Conservation (phyloP, 768 basidiomycete species). For the Amanita thiersii region DNA sequence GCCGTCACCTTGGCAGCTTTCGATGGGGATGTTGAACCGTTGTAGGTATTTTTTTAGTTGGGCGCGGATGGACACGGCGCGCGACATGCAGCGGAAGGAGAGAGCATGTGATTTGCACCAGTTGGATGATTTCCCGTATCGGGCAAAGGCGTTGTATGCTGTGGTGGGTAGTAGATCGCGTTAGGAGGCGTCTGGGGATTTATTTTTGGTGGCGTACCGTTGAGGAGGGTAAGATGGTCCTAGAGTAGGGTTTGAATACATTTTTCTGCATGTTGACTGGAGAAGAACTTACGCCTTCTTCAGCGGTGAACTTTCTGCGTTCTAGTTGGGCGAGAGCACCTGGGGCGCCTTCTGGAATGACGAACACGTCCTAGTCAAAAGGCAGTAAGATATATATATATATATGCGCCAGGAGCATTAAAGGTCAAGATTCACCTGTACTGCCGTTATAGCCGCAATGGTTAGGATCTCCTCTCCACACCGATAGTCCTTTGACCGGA, state of each 20-base stretch:
- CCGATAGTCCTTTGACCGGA: slow-evolving; percentile 74
- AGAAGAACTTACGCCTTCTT: slow-evolving; percentile 76
- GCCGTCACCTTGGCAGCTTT: slow-evolving; percentile 88
- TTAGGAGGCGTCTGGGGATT: slow-evolving; percentile 1
- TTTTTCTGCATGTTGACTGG: background rate
- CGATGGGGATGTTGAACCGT: slow-evolving; percentile 72
- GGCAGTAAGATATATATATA: slow-evolving; percentile 1
- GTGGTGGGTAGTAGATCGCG: background rate
- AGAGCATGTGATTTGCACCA: slow-evolving; percentile 94
- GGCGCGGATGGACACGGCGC: slow-evolving; percentile 90
- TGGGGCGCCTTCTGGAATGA: slow-evolving; percentile 78
- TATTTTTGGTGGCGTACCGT: slow-evolving; percentile 44
- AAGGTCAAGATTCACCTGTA: slow-evolving; percentile 49
- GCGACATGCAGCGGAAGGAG: slow-evolving; percentile 89
- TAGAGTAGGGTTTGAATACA: slow-evolving; percentile 19
- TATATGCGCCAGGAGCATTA: background rate
- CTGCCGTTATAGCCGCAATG: slow-evolving; percentile 91
- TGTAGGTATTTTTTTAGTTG: slow-evolving; percentile 94
- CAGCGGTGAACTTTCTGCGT: slow-evolving; percentile 91
- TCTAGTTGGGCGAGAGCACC: slow-evolving; percentile 89
- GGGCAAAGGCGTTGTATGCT: slow-evolving; percentile 93
- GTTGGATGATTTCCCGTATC: slow-evolving; percentile 72
- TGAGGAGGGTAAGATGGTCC: slow-evolving; percentile 93
- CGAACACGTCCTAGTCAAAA: slow-evolving; percentile 73
- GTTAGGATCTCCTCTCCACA: slow-evolving; percentile 96